phyloP scores from a whole-genome alignment of 139 green algal species.

The Asterochloris erici region DNA sequence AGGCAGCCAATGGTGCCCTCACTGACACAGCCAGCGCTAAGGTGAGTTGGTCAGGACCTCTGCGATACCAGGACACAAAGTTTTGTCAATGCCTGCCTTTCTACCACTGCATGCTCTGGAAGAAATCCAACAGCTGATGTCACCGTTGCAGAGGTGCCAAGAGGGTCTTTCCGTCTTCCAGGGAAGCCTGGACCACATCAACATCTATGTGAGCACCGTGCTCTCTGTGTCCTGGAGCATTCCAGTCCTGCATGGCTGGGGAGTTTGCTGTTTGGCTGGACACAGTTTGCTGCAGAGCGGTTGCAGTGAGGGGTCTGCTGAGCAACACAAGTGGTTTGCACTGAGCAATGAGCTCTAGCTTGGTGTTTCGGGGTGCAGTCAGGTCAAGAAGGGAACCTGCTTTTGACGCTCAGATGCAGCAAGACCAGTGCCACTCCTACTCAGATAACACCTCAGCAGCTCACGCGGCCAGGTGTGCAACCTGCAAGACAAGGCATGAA shows the following conservation, averaged over 20 bases:
- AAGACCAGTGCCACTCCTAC: too few species aligned
- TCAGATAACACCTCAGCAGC: too few species aligned
- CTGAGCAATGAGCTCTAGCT: too few species aligned
- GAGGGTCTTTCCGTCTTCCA: conserved; percentile 1
- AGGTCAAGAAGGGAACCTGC: too few species aligned
- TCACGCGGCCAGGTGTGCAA: too few species aligned
- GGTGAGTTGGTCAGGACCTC: neutral
- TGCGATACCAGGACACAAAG: neutral
- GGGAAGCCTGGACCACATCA: conserved; percentile 29
- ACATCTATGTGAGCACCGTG: conserved; percentile 43
- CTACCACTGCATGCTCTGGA: neutral
- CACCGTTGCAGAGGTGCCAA: neutral
- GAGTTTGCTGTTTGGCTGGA: neutral
- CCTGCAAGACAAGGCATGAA: too few species aligned
- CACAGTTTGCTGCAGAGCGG: too few species aligned
- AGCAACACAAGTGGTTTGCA: too few species aligned
- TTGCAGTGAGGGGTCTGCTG: too few species aligned
- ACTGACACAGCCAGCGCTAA: neutral
- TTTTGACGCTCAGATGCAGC: too few species aligned
- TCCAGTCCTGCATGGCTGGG: conserved; percentile 8
- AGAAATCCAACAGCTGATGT: neutral
- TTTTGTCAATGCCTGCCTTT: neutral
- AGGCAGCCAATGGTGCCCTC: neutral
- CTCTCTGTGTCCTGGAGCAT: neutral
- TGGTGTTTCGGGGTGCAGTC: too few species aligned